Evolutionary conservation across 106 monocot genomes (phyloP), one percentile per base, ranked within the genome.

Genomic region (Xerophyta viscosa): DNA sequence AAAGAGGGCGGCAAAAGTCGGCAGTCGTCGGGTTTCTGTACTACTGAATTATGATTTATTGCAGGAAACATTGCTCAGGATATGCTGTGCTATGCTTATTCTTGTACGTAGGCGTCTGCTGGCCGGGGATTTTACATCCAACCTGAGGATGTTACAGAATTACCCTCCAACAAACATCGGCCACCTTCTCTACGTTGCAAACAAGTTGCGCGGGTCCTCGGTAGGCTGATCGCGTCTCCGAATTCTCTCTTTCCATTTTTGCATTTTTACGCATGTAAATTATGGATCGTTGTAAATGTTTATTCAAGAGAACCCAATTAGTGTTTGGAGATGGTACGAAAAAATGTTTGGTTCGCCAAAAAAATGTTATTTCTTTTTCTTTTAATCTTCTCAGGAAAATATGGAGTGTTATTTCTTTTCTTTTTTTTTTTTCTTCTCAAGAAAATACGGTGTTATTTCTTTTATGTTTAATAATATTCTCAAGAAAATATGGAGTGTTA

Each of bases 141-240:
- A 71, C 63, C 66, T 84, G 27, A 84, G 79, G 53, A 64, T 84
- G 20, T 51, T 84, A 24, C 84, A 84, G 56, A 79, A 71, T 22
- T 84, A 84, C 54, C 84, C 84, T 9, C 37, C 79, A 24, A 75
- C 84, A 45, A 84, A 84, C 66, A 84, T 84, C 18, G 61, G 75
- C 50, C 84, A 84, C 56, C 84, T 84, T 37, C 74, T 84, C 20
- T 84, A 84, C 42, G 84, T 84, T 50, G 79, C 84, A 14, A 79
- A 84, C 78, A 84, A 84, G 57, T 45, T 84, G 71, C 64, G 65
- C 8, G 65, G 76, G 1, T 24, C 61, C 15, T 45, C 44, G 20
- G 17, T 52, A 25, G 64, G 53, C 46, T 78, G 19, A 31, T 39
- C 39, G 15, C 15, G 39, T 7, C 10, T 39, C 39, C 15, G 39